Percentiles rank a stretch among this genome's conserved stretches.
phyloP scores from a whole-genome alignment of 2,329 filamentous ascomycete species.

The Clarireedia paspali region DNA sequence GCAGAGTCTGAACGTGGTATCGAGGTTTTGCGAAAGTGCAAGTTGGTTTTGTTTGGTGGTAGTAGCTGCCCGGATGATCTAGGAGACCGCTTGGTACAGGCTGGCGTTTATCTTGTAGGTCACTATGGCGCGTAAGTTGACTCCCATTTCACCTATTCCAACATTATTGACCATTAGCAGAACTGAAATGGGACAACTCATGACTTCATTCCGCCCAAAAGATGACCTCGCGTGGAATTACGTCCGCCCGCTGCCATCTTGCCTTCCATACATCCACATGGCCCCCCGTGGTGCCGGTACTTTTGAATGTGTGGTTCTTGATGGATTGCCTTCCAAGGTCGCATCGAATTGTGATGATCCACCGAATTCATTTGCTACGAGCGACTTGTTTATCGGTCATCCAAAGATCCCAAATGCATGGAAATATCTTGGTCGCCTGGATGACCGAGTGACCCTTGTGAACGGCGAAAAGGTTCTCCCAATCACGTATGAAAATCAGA shows the following conservation, averaged over 20 bases:
- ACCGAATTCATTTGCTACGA: slow-evolving; percentile 37
- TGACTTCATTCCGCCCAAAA: slow-evolving; percentile 47
- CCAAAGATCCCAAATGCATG: slow-evolving; percentile 34
- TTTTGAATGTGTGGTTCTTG: slow-evolving; percentile 28
- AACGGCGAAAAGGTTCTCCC: slow-evolving; percentile 44
- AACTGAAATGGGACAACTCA: slow-evolving; percentile 54
- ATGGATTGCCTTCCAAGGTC: slow-evolving; percentile 33
- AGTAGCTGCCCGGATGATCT: slow-evolving; percentile 52
- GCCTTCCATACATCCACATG: slow-evolving; percentile 12
- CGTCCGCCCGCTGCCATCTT: slow-evolving; percentile 31
- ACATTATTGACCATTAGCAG: slow-evolving; percentile 10
- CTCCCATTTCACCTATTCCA: neutral
- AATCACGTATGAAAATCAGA: slow-evolving; percentile 41
- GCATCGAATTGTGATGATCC: slow-evolving; percentile 33
- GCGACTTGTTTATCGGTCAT: slow-evolving; percentile 37
- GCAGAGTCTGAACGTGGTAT: slow-evolving; percentile 50
- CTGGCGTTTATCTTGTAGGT: slow-evolving; percentile 46
- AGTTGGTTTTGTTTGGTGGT: slow-evolving; percentile 50
- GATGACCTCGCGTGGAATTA: slow-evolving; percentile 55
- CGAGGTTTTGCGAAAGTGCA: slow-evolving; percentile 35
- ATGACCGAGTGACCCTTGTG: slow-evolving; percentile 39
- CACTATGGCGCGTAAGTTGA: slow-evolving; percentile 47
- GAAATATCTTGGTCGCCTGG: slow-evolving; percentile 39
- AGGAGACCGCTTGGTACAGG: slow-evolving; percentile 43
- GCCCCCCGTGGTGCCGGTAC: slow-evolving; percentile 5